Evolutionary conservation across 1,284 basidiomycete species (phyloP), one percentile per base, ranked within the genome.

Genomic region (Puccinia horiana): DNA sequence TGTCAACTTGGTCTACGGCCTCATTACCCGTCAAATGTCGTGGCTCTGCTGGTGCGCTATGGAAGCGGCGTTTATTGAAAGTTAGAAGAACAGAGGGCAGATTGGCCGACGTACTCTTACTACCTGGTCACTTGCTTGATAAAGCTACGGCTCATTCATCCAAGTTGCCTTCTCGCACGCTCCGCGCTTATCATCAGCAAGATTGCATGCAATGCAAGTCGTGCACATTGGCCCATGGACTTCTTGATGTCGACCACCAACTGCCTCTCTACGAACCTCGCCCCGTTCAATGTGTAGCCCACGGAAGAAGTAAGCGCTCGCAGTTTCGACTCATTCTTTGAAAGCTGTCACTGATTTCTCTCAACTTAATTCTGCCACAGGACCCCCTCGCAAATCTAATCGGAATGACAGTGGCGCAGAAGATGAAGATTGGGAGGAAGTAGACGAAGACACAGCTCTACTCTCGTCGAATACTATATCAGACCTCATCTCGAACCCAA

Each of bases 201-300:
- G 49, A 54, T 32, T 72, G 69, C 69, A 72, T 72, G n/a, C 69
- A 49, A 72, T 72, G 69, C 32, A 47, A 49, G 20, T 72, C 69
- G 11, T 72, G 69, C 14, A 72, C 26, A 23, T 5, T 49, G 8
- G 37, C 9, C 29, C 69, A 72, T 44, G 69, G 42, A 18, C 29
- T 37, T 5, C 1, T 32, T 12, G 69, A 54, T 12, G 14, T 26
- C 9, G 12, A 8, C 18, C 23, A 70, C 18, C 69, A 72, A 18
- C 49, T 72, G 12, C 69, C 69, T 72, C 26, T 54, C 32, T 72
- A 72, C 20, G 69, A 72, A 26, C 35, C 69, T 12, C 42, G 49
- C 1, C 32, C 49, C 9, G 9, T 72, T 23, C 69, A 72, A 6
- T 72, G 42, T 49, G 11, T 54, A 49, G 29, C 44, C 18, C 16